Conservation (phyloP, 768 basidiomycete genomes). For the Cantharellus cinnabarinus region DNA sequence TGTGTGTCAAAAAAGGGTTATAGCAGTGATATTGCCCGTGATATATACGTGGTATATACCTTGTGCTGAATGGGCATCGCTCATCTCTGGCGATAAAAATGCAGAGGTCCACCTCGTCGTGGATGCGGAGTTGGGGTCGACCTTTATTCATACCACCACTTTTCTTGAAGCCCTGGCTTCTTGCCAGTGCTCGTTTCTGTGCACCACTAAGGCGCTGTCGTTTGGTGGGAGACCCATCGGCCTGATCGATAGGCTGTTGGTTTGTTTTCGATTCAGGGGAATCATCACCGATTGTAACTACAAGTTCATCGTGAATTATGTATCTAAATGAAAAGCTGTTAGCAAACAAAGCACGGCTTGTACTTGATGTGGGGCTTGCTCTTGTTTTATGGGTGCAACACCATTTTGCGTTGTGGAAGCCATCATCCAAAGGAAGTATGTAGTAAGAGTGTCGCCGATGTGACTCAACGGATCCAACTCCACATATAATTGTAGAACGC, state of each 20-base stretch:
- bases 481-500: no score
- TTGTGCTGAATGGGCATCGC: conserved; percentile 45
- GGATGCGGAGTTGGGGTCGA: conserved; percentile 52
- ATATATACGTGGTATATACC: not conserved
- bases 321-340: not conserved
- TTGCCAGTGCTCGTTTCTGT: conserved; percentile 28
- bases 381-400: conserved; percentile 1
- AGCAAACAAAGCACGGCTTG: not conserved
- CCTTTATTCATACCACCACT: conserved; percentile 69
- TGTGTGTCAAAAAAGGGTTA: not conserved
- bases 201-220: conserved; percentile 16
- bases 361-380: not conserved
- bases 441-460: no score
- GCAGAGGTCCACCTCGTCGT: conserved; percentile 69
- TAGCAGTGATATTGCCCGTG: no score
- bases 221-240: conserved; percentile 12
- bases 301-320: not conserved
- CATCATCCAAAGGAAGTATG: no score
- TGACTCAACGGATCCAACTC: no score
- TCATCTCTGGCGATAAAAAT: conserved; percentile 53
- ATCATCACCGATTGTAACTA: not conserved
- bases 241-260: not conserved
- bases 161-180: conserved; percentile 38
- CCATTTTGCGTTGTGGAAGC: not conserved
- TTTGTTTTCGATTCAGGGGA: not conserved